These are phyloP conservation scores for Trichoderma semiorbis DNA, from an alignment of 2,329 filamentous ascomycete species.

Conservation along the genomic window DNA sequence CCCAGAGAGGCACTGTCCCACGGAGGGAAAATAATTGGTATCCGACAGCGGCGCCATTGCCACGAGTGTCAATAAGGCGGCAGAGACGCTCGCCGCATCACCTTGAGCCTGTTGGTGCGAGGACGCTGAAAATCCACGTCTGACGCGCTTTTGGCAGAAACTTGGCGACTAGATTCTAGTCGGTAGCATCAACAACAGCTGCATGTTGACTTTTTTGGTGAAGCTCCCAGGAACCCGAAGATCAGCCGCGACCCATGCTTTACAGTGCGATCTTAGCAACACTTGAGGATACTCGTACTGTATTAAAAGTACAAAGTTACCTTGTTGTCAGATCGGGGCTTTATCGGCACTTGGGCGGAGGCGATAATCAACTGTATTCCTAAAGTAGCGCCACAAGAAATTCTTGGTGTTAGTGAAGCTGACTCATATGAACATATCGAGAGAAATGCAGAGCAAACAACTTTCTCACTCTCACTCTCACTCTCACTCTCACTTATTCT, in stretches of 20 bases:
- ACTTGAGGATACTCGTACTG: not conserved
- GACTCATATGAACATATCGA: not conserved
- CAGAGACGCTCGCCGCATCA: slow-evolving; percentile 40
- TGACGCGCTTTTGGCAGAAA: slow-evolving; percentile 12
- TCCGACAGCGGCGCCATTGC: slow-evolving; percentile 70
- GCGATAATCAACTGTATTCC: not conserved
- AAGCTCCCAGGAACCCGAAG: slow-evolving; percentile 18
- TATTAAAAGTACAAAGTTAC: not conserved
- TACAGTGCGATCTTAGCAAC: not conserved
- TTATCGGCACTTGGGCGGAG: slow-evolving; percentile 19
- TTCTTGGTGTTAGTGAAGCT: slow-evolving; percentile 19
- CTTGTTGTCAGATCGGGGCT: slow-evolving; percentile 21
- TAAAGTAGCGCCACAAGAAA: not conserved
- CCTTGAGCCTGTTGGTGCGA: slow-evolving; percentile 27
- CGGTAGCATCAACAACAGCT: slow-evolving; percentile 14
- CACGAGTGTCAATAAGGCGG: slow-evolving; percentile 48
- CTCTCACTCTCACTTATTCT: not conserved
- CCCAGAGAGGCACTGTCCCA: slow-evolving; percentile 81
- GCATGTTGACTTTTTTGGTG: slow-evolving; percentile 20
- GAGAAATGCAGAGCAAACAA: not conserved
- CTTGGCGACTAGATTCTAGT: not conserved
- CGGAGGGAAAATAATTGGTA: slow-evolving; percentile 73
- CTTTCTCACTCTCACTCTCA: not conserved
- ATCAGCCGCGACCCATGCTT: slow-evolving; percentile 3
- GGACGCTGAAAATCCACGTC: slow-evolving; percentile 24